phyloP scores from a whole-genome alignment of 2,329 filamentous ascomycete genomes.

The Lachnellula cervina region DNA sequence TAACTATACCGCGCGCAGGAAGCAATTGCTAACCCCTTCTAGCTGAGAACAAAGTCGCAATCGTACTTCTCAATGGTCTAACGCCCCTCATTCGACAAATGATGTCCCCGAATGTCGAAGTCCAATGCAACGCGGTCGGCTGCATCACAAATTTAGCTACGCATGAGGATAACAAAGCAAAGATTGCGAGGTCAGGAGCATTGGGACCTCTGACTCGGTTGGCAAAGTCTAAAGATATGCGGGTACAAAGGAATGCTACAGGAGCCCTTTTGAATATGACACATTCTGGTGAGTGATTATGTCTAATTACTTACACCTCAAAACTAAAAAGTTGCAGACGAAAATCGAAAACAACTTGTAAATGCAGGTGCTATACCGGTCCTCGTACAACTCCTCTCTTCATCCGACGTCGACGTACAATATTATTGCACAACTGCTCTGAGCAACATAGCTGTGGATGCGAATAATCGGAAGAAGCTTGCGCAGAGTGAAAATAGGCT shows the following conservation, averaged over 20 bases:
- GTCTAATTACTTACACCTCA: background rate
- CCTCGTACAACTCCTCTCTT: slow-evolving; percentile 88
- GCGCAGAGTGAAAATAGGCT: slow-evolving; percentile 86
- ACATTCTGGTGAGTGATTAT: slow-evolving; percentile 70
- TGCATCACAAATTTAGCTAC: slow-evolving; percentile 98
- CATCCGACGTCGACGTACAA: slow-evolving; percentile 92
- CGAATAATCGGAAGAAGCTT: slow-evolving; percentile 83
- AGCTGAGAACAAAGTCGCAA: slow-evolving; percentile 98
- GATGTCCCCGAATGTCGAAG: slow-evolving; percentile 96
- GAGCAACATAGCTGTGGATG: slow-evolving; percentile 96
- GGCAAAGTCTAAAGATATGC: slow-evolving; percentile 97
- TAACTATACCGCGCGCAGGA: slow-evolving; percentile 12
- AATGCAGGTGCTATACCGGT: slow-evolving; percentile 97
- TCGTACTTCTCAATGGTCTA: slow-evolving; percentile 86
- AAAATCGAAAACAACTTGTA: slow-evolving; percentile 95
- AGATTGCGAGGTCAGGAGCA: slow-evolving; percentile 92
- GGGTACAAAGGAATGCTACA: slow-evolving; percentile 94
- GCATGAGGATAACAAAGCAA: slow-evolving; percentile 98
- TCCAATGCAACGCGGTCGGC: slow-evolving; percentile 97
- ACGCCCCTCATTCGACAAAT: slow-evolving; percentile 93
- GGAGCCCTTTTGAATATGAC: slow-evolving; percentile 98
- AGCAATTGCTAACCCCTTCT: slow-evolving; percentile 38
- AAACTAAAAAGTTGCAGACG: slow-evolving; percentile 53
- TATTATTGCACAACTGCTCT: slow-evolving; percentile 99
- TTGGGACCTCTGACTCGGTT: slow-evolving; percentile 84